Percentiles rank a stretch among this genome's conserved stretches.
Evolutionary conservation across 495 filamentous ascomycete genomes (phyloP).

Genomic region (Chaetomium tenue): DNA sequence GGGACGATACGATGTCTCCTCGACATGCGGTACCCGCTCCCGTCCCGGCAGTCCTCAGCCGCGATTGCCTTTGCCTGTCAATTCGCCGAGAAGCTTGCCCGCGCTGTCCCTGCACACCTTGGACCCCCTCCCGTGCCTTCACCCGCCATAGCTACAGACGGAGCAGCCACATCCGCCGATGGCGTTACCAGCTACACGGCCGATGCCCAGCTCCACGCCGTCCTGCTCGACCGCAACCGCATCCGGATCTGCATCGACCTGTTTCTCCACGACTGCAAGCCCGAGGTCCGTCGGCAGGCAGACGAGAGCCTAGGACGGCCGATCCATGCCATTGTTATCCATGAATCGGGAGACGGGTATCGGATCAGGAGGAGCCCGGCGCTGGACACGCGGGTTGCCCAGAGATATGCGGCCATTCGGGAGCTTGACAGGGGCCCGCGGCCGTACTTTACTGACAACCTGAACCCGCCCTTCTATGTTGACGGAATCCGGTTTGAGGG

Average conservation of each 20-base stretch:
- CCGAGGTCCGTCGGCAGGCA: slow-evolving; percentile 7
- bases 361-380: slow-evolving; percentile 2
- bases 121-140: slow-evolving; percentile 4
- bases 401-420: background rate
- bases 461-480: background rate
- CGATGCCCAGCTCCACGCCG: slow-evolving; percentile 5
- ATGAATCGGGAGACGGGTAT: background rate
- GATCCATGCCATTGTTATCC: slow-evolving; percentile 3
- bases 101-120: slow-evolving; percentile 8
- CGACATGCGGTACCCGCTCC: slow-evolving; percentile 7
- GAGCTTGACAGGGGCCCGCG: slow-evolving; percentile 3
- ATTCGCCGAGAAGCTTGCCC: slow-evolving; percentile 3
- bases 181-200: background rate
- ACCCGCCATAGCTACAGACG: slow-evolving; percentile 3
- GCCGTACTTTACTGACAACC: slow-evolving; percentile 2
- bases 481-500: background rate
- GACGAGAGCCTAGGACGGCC: slow-evolving; percentile 11
- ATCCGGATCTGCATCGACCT: slow-evolving; percentile 11
- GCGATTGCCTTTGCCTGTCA: slow-evolving; percentile 4
- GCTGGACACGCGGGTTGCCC: slow-evolving; percentile 1
- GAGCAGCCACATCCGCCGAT: slow-evolving; percentile 1
- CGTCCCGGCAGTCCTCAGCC: slow-evolving; percentile 8
- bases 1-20: slow-evolving; percentile 14
- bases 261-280: slow-evolving; percentile 13
- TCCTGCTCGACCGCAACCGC: slow-evolving; percentile 12